Evolutionary conservation across 306 rosid species (phyloP), one percentile per base, ranked within the genome.

Genomic region (Prunus salicina): DNA sequence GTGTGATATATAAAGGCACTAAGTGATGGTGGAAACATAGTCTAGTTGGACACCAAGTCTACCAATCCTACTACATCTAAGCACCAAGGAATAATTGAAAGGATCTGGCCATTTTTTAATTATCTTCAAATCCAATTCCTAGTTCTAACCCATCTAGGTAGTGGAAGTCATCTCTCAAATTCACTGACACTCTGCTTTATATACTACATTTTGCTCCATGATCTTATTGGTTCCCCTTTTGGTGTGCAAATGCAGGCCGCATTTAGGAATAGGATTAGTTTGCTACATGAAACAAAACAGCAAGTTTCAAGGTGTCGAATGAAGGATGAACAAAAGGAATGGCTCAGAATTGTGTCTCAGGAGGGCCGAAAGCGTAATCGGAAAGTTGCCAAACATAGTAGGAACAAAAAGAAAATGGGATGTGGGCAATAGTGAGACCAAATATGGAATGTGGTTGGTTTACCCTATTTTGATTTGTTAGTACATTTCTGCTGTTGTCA

Each of bases 341-440:
- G 84, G 75, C 43, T 64, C 70, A 57, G 66, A 71, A 27, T 68
- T 79, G 81, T 67, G 76, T 69, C 74, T 75, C 70, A 19, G 34
- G 77, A 69, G 80, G 55, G 66, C 80, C 74, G 71, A 86, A 87
- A 77, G 87, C 65, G 28, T 52, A 63, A 81, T 79, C 75, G 62
- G 82, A 87, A 65, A 78, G 83, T 76, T 25, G 70, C 66, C 71
- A 82, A 64, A 80, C 75, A 67, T 57, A 82, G 82, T 75, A 74
- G 76, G 72, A 76, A 52, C 78, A 74, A 67, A 24, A 27, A 56
- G 78, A 77, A 83, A 72, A 72, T 75, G 81, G 74, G 76, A 79
- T 81, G 84, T 76, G 75, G 80, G 83, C 71, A 73, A 71, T 55
- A 84, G 80, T 76, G 84, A 75, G 87, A 83, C 86, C 81, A 76